phyloP scores from a whole-genome alignment of 176 grass and related monocot genomes.

The Poa annua region DNA sequence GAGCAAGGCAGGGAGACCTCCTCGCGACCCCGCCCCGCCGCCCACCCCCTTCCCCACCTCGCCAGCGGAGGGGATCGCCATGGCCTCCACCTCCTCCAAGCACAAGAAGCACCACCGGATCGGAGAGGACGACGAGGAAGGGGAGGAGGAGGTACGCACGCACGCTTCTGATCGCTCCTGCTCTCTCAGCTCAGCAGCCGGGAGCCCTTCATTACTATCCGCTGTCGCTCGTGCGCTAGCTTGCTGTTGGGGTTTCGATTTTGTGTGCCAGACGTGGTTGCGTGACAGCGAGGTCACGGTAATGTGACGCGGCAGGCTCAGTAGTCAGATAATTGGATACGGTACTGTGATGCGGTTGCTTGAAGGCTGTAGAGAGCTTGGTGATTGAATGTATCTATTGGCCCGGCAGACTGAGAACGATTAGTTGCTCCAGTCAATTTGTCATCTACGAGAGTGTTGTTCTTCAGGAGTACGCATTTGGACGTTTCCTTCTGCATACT shows the following conservation, averaged over 20 bases:
- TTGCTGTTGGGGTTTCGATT: background rate
- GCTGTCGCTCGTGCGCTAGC: background rate
- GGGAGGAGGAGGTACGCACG: conserved; percentile 65
- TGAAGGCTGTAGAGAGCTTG: background rate
- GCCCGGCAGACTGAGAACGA: background rate
- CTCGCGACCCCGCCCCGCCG: conserved; percentile 15
- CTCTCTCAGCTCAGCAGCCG: too few relatives aligned
- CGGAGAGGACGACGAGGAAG: conserved; percentile 57
- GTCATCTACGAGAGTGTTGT: background rate
- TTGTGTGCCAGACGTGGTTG: background rate
- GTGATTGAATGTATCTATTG: background rate
- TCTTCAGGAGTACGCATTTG: conserved; percentile 22
- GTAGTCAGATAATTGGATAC: background rate
- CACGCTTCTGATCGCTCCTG: conserved; percentile 11
- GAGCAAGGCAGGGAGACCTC: conserved; percentile 7
- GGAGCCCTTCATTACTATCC: background rate
- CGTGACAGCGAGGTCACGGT: conserved; percentile 13
- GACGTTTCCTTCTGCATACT: conserved; percentile 2
- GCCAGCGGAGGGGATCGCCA: conserved; percentile 34
- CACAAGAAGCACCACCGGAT: conserved; percentile 66
- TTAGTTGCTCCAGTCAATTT: background rate
- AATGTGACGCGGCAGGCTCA: background rate
- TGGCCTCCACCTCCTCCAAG: conserved; percentile 62
- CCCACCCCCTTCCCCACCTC: background rate
- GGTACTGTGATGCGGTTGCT: background rate